Evolutionary conservation across 2,329 filamentous ascomycete species (phyloP).

Genomic region (Trichoderma breve): DNA sequence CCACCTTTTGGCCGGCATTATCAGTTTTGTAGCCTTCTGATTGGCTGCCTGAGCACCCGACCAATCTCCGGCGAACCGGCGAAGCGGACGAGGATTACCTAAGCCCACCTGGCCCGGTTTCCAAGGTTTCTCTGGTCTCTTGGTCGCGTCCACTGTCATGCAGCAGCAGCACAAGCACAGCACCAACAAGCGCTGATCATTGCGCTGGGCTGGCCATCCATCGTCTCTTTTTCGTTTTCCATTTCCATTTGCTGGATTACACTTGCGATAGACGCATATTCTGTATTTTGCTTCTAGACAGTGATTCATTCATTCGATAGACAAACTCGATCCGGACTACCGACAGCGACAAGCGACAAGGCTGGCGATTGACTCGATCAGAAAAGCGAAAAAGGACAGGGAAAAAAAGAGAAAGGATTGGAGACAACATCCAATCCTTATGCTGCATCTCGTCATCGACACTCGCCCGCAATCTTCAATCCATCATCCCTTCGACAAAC

Average conservation of each 20-base stretch:
- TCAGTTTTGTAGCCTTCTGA: neutral
- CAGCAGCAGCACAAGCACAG: neutral
- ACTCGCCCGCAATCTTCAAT: neutral
- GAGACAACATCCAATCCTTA: neutral
- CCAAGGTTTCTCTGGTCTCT: neutral
- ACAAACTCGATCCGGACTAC: neutral
- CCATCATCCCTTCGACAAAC: neutral
- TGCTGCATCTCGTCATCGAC: neutral
- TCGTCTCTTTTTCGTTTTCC: no score
- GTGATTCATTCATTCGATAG: neutral
- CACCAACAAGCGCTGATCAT: slow-evolving; percentile 1
- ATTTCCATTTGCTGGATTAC: neutral
- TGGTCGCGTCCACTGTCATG: neutral
- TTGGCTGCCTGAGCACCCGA: neutral
- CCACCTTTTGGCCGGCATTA: neutral
- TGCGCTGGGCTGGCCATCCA: neutral
- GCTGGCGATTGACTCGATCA: neutral
- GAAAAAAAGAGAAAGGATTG: neutral
- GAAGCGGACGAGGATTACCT: neutral
- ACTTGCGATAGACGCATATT: neutral
- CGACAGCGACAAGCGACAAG: neutral
- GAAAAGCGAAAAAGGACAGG: neutral
- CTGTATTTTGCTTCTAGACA: neutral
- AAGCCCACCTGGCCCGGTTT: neutral
- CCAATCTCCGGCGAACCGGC: slow-evolving; percentile 12